Percentiles rank a stretch among this genome's conserved stretches.
Evolutionary conservation across 129 eudicot species (phyloP).

Genomic region (Flaveria bidentis): DNA sequence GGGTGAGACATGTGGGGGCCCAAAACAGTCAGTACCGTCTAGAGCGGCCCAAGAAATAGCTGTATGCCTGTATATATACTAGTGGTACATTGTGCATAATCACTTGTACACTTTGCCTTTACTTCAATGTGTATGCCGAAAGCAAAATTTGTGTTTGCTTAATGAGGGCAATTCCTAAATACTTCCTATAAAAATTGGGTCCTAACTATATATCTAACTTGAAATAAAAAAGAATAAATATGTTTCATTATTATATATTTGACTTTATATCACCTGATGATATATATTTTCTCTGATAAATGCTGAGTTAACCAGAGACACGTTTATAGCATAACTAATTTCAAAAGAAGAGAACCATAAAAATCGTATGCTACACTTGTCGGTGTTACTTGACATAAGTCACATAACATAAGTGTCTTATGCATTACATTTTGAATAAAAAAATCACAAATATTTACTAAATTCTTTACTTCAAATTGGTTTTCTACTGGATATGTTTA

Average conservation of each 20-base stretch:
- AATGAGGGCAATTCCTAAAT: not conserved
- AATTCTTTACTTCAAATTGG: too few species aligned
- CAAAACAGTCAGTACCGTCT: not conserved
- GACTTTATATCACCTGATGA: too few species aligned
- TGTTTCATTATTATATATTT: not conserved
- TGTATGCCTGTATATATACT: not conserved
- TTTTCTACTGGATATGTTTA: too few species aligned
- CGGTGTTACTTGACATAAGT: too few species aligned
- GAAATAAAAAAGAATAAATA: not conserved
- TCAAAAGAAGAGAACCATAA: too few species aligned
- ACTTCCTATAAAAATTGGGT: not conserved
- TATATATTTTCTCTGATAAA: too few species aligned
- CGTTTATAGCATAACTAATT: too few species aligned
- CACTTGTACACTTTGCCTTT: not conserved
- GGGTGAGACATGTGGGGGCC: slow-evolving; percentile 12
- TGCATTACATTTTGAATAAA: too few species aligned
- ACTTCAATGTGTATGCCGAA: not conserved
- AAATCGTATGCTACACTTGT: too few species aligned
- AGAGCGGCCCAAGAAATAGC: not conserved
- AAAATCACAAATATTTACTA: too few species aligned
- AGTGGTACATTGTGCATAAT: not conserved
- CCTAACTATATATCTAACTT: not conserved
- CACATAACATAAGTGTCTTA: too few species aligned
- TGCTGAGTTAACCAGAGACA: too few species aligned
- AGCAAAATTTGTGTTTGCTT: slow-evolving; percentile 4